Base-by-base conservation (phyloP, 306 rosid genomes). In the Pueraria montana region DNA sequence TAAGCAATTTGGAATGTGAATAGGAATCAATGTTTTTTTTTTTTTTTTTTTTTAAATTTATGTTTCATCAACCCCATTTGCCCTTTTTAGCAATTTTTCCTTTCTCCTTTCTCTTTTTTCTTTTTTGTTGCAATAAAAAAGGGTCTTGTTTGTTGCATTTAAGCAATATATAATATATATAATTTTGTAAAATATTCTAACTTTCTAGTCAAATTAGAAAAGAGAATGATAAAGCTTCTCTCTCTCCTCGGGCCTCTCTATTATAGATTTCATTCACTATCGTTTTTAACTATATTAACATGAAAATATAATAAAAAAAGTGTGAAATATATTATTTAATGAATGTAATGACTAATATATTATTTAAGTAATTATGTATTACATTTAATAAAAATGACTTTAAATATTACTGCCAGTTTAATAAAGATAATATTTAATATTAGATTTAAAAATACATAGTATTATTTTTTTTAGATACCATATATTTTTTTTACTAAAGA, bases 121-220 rank as follows among this genome's bases (percentile, higher is more conserved):
- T n/a, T 79, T 68, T 53, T 48, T 2, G 6, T 40, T 68, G 30
- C 48, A 30, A 30, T 59, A 32, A 71, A 30, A n/a, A 80, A 2
- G 38, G 52, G 40, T 23, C 63, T 9, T 11, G 72, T 74, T 69
- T 14, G 66, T 77, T 63, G 59, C 59, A 49, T 40, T 38, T 58
- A 56, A 80, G 55, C 50, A 67, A 67, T 80, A 32, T 77, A 52
- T 67, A 59, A 87, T 72, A 46, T 46, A 11, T 76, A 50, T 67
- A 61, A 87, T 58, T 63, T 79, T 77, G 71, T 83, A 81, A 75
- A 48, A 82, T 80, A 9, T 81, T 86, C 78, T 6, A 36, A 36
- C 40, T 36, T 36, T 6, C 8, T 36, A 73, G 74, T 86, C 82
- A 82, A 77, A 49, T 55, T 58, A 45, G 38, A 59, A n/a, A 64